phyloP scores from a whole-genome alignment of 2,329 filamentous ascomycete species.

The Pseudogymnoascus sp. region DNA sequence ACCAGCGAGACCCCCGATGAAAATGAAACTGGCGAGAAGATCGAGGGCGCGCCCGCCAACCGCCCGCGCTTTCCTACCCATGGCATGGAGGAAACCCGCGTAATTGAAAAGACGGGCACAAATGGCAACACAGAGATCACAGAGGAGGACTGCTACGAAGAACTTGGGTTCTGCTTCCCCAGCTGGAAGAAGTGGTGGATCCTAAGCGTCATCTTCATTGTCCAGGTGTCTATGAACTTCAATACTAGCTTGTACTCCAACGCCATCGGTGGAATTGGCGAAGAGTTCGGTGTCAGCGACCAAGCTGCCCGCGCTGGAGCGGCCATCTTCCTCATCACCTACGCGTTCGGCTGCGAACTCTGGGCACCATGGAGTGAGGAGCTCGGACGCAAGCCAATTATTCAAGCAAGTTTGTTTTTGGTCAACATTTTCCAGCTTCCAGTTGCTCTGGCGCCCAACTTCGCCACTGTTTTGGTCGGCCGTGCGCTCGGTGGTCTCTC shows the following conservation, averaged over 20 bases:
- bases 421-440: conserved; percentile 73
- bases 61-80: conserved; percentile 6
- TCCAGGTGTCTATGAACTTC: conserved; percentile 73
- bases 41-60: not conserved
- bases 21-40: not conserved
- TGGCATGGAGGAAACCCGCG: not conserved
- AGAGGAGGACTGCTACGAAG: conserved; percentile 54
- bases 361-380: conserved; percentile 88
- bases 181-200: conserved; percentile 63
- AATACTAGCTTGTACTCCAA: conserved; percentile 70
- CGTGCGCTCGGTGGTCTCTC: conserved; percentile 62
- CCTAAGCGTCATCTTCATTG: conserved; percentile 63
- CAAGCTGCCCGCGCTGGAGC: conserved; percentile 67
- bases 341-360: conserved; percentile 79
- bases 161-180: conserved; percentile 57
- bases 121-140: conserved; percentile 33
- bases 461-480: conserved; percentile 61
- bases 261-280: conserved; percentile 54
- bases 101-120: conserved; percentile 10
- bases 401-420: conserved; percentile 64
- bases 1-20: not conserved
- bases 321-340: conserved; percentile 69
- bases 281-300: conserved; percentile 59
- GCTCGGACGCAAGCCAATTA: conserved; percentile 66
- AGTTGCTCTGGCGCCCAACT: conserved; percentile 66